These are phyloP conservation scores for Wickerhamomyces bisporus DNA, from an alignment of 805 yeast genomes.

Conservation along the genomic window DNA sequence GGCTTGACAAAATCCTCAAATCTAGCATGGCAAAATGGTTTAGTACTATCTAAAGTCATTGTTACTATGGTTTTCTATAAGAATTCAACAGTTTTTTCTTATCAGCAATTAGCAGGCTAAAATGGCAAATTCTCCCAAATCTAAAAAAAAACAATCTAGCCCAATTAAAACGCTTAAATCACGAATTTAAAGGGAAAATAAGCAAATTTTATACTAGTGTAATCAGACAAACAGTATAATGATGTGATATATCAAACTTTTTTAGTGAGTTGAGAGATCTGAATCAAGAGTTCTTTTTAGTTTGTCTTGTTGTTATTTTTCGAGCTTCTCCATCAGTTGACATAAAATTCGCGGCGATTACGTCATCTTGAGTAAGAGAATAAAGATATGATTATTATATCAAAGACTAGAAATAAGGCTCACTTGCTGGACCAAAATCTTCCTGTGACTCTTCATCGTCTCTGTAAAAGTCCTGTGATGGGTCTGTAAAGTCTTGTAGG, in stretches of 20 bases:
- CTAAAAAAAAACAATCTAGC: too few species aligned
- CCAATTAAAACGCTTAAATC: too few species aligned
- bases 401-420: background rate
- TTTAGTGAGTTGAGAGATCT: too few species aligned
- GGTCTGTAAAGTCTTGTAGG: background rate
- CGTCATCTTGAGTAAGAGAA: background rate
- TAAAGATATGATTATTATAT: background rate
- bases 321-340: background rate
- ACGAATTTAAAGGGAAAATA: too few species aligned
- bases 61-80: background rate
- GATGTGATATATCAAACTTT: too few species aligned
- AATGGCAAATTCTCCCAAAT: too few species aligned
- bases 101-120: too few species aligned
- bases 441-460: background rate
- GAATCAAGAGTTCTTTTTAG: too few species aligned
- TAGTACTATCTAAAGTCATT: slow-evolving; percentile 1
- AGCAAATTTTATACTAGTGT: too few species aligned
- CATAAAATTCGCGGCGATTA: background rate
- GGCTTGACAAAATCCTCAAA: slow-evolving; percentile 20
- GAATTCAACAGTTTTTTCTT: too few species aligned
- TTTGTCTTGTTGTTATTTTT: too few species aligned
- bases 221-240: too few species aligned
- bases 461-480: background rate
- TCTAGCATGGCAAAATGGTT: slow-evolving; percentile 7
- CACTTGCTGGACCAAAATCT: background rate